Evolutionary conservation across 257 asterid species (phyloP), one percentile per base, ranked within the genome.

Genomic region (Gardenia jasminoides): DNA sequence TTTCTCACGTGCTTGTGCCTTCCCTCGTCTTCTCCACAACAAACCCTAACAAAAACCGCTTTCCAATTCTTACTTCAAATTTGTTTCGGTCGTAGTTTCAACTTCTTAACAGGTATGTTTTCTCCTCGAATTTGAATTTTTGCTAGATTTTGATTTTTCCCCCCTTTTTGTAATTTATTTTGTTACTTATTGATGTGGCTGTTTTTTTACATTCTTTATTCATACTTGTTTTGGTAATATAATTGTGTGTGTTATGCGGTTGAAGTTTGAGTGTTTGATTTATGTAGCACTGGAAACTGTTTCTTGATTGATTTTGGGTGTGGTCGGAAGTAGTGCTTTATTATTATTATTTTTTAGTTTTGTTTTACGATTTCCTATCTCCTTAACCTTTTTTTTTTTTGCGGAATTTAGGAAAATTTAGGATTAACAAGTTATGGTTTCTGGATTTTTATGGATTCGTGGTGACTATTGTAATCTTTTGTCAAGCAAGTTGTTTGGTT

Each of bases 21-120:
- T 62, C 36, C 26, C 3, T n/a, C 6, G 24, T 16, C 7, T 72
- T 17, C 11, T 70, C 52, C 75, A 9, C 74, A 22, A 54, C 74
- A 76, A 85, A 78, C 85, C 87, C 88, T 82, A 80, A 80, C 67
- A 70, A 87, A 77, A 85, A 56, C 20, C 20, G 67, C 66, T 69
- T 62, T 17, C 22, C 12, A 22, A 20, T 4, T 48, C 56, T 70
- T 47, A 36, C 12, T 13, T 52, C 13, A 44, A 67, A 43, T 47
- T 48, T 22, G 73, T 7, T 33, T 64, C 15, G 36, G 52, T 31
- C 12, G 39, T 83, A 8, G 28, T 70, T 72, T 56, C 79, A 30
- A 77, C 68, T 54, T 73, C 54, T 62, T 22, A 48, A 52, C 66
- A 83, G 90, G 93, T 88, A 79, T 41, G 13, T 0, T 33, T 66